These are phyloP conservation scores for Neospora caninum DNA, from an alignment of 169 alveolate genomes.

Conservation along the genomic window DNA sequence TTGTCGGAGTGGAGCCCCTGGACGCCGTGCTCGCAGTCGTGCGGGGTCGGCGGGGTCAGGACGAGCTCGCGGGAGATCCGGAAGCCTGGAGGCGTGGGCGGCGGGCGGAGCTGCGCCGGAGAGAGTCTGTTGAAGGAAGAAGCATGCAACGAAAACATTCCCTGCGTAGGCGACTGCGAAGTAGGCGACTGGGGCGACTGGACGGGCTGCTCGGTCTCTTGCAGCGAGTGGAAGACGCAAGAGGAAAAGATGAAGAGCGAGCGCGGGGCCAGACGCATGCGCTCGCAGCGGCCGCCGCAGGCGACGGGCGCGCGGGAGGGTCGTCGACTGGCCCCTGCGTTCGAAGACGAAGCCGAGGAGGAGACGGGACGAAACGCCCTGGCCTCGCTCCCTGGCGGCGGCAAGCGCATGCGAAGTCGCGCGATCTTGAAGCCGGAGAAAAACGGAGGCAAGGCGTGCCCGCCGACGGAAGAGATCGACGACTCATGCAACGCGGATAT, in stretches of 20 bases:
- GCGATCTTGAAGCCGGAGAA: conserved; percentile 42
- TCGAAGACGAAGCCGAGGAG: neutral
- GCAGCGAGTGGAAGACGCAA: conserved; percentile 65
- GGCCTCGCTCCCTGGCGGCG: conserved; percentile 23
- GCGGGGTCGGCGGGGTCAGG: conserved; percentile 67
- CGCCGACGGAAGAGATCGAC: conserved; percentile 61
- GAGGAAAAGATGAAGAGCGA: neutral
- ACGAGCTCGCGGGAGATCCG: conserved; percentile 46
- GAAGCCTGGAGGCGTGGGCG: conserved; percentile 45
- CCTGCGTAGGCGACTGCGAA: conserved; percentile 66
- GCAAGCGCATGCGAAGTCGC: conserved; percentile 46
- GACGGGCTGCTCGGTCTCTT: conserved; percentile 73
- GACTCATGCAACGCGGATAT: conserved; percentile 71
- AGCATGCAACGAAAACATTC: conserved; percentile 47
- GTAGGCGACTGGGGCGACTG: conserved; percentile 76
- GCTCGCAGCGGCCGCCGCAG: neutral
- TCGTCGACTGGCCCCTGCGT: too few relatives aligned
- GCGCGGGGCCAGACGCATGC: neutral
- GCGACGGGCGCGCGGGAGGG: neutral
- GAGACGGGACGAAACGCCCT: neutral
- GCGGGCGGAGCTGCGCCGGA: conserved; percentile 63
- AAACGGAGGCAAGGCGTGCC: conserved; percentile 46
- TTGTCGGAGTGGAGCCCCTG: conserved; percentile 75
- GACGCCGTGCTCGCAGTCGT: conserved; percentile 74
- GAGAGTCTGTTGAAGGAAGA: conserved; percentile 19